phyloP scores from a whole-genome alignment of 2,329 filamentous ascomycete genomes.

The Fusarium sp. region DNA sequence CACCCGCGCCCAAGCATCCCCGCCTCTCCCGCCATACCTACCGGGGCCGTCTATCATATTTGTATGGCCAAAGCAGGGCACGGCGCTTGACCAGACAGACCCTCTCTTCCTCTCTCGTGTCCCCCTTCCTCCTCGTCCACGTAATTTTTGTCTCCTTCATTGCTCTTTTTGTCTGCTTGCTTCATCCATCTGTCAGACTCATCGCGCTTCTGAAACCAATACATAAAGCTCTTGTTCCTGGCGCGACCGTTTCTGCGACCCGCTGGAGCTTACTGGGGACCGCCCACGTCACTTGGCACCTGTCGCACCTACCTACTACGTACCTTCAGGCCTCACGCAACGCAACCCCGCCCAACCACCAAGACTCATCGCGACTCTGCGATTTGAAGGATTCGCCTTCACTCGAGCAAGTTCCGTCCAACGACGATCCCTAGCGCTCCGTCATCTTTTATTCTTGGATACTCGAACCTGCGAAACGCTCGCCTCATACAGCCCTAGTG shows the following conservation, averaged over 20 bases:
- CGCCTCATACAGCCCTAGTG: conserved; percentile 16
- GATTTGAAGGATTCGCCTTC: conserved; percentile 4
- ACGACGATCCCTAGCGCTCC: conserved; percentile 1
- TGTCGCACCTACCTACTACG: background rate
- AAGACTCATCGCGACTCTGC: conserved; percentile 11
- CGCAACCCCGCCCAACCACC: conserved; percentile 41
- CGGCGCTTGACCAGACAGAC: conserved; percentile 30
- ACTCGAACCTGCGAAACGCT: conserved; percentile 7
- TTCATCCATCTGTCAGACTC: background rate
- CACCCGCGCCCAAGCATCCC: background rate
- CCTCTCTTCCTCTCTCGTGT: conserved; percentile 18
- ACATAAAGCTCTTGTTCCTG: conserved; percentile 35
- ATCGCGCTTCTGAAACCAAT: conserved; percentile 11
- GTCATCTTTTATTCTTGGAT: conserved; percentile 8
- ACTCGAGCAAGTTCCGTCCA: conserved; percentile 23
- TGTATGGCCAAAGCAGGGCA: conserved; percentile 1
- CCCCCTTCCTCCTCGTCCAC: background rate
- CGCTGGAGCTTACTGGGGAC: conserved; percentile 34
- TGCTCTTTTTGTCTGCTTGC: conserved; percentile 3
- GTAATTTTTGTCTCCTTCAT: conserved; percentile 5
- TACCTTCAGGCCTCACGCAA: conserved; percentile 19
- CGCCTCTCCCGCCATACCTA: background rate
- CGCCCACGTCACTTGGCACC: conserved; percentile 24
- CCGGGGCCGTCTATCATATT: background rate
- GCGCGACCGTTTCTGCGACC: conserved; percentile 48